Percentiles rank a stretch among this genome's conserved stretches.
These are phyloP conservation scores for Xanthoconium separans DNA, from an alignment of 1,284 basidiomycete species.

Conservation along the genomic window DNA sequence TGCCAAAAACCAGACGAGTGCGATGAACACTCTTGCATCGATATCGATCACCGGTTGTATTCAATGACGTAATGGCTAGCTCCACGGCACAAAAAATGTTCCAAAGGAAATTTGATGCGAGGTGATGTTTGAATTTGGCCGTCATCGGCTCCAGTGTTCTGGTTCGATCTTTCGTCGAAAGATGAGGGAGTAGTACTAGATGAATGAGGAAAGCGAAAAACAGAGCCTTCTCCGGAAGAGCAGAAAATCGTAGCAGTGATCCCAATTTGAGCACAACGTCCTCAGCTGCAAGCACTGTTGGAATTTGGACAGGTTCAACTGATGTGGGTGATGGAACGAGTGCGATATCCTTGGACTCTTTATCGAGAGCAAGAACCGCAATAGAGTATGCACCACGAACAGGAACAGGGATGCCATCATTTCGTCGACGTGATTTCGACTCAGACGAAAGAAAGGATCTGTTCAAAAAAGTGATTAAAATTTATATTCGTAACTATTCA, in stretches of 20 bases:
- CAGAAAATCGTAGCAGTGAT: not conserved
- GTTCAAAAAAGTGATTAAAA: not conserved
- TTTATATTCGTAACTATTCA: not conserved
- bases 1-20: slow-evolving; percentile 38
- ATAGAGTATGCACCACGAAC: slow-evolving; percentile 7
- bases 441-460: slow-evolving; percentile 53
- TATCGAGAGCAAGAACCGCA: slow-evolving; percentile 10
- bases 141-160: slow-evolving; percentile 32
- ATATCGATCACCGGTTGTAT: slow-evolving; percentile 39
- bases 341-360: not conserved
- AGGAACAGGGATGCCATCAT: slow-evolving; percentile 2
- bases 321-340: not conserved
- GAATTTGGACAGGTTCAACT: not conserved
- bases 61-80: slow-evolving; percentile 20
- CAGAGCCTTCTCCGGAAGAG: slow-evolving; percentile 20
- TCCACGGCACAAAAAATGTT: slow-evolving; percentile 33
- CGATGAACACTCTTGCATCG: slow-evolving; percentile 52
- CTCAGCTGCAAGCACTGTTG: not conserved
- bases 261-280: slow-evolving; percentile 13
- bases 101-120: slow-evolving; percentile 42
- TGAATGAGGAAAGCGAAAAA: slow-evolving; percentile 43
- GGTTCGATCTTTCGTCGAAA: slow-evolving; percentile 47
- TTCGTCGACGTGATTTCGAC: slow-evolving; percentile 27
- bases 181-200: slow-evolving; percentile 38
- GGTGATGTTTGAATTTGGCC: slow-evolving; percentile 26